phyloP scores from a whole-genome alignment of 495 filamentous ascomycete genomes.

The Penicillium chermesinum region DNA sequence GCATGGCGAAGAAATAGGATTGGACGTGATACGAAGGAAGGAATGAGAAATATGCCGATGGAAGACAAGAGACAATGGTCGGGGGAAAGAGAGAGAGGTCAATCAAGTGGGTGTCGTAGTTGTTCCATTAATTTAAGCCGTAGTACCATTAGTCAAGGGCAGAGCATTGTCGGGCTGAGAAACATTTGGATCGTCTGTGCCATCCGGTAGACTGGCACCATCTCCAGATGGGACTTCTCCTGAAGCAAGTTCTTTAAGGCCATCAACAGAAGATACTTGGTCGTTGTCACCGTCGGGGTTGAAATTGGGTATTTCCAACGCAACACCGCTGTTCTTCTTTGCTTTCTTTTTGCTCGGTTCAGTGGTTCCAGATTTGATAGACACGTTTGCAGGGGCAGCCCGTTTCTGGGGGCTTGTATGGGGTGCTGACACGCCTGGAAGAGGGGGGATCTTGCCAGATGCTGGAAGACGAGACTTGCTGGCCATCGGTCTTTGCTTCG shows the following conservation, averaged over 20 bases:
- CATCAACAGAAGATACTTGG: conserved; percentile 13
- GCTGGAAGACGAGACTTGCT: conserved; percentile 75
- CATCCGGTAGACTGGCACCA: conserved; percentile 11
- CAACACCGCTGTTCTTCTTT: conserved; percentile 42
- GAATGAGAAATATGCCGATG: neutral
- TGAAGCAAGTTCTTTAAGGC: conserved; percentile 15
- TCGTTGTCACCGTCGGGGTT: conserved; percentile 31
- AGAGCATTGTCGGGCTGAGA: conserved; percentile 6
- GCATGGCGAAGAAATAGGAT: neutral
- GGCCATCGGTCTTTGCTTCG: conserved; percentile 80
- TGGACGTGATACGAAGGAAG: neutral
- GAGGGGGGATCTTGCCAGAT: conserved; percentile 76
- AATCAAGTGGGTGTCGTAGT: neutral
- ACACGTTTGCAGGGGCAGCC: conserved; percentile 44
- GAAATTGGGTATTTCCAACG: conserved; percentile 28
- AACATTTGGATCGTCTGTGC: conserved; percentile 7
- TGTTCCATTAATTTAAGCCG: conserved; percentile 8
- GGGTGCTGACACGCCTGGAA: conserved; percentile 24
- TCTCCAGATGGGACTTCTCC: conserved; percentile 18
- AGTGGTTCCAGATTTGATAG: conserved; percentile 16
- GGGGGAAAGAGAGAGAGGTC: neutral
- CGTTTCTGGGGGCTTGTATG: conserved; percentile 76
- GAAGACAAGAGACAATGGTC: neutral
- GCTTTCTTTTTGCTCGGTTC: conserved; percentile 46
- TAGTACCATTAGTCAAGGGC: conserved; percentile 34